phyloP scores from a whole-genome alignment of 306 rosid genomes.

The Dalbergia cochinchinensis region DNA sequence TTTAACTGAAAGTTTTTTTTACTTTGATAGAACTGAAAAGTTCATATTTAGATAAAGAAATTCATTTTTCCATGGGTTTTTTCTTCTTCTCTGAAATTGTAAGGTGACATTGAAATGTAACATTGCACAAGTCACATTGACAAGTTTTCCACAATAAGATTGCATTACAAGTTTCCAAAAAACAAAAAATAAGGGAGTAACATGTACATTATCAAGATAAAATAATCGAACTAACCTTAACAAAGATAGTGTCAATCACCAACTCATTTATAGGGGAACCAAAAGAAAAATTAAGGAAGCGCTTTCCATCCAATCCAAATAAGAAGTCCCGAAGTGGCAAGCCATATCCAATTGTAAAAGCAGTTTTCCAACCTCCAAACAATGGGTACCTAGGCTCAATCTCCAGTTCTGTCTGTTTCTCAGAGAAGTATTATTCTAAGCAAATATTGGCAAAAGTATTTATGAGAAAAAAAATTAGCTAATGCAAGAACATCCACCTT shows the following conservation, averaged over 20 bases:
- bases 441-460: constrained; percentile 37
- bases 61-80: not conserved
- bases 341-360: constrained; percentile 93
- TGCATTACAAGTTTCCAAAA: constrained; percentile 33
- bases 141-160: not conserved
- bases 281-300: constrained; percentile 77
- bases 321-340: constrained; percentile 91
- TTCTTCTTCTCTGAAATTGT: constrained; percentile 4
- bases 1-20: not conserved
- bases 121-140: constrained; percentile 29
- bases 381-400: constrained; percentile 96
- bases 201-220: constrained; percentile 16
- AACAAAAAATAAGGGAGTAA: not conserved
- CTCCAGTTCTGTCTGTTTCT: constrained; percentile 76
- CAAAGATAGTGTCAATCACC: constrained; percentile 76
- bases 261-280: constrained; percentile 86
- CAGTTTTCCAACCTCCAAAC: constrained; percentile 97
- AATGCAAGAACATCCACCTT: constrained; percentile 57
- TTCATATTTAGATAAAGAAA: constrained; percentile 25
- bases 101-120: constrained; percentile 20
- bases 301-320: constrained; percentile 78
- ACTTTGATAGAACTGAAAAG: not conserved
- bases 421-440: constrained; percentile 30
- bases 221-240: constrained; percentile 66
- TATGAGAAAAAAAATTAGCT: constrained; percentile 11